Evolutionary conservation across 2,329 filamentous ascomycete genomes (phyloP), one percentile per base, ranked within the genome.

Genomic region (Penicillium rolfsii): DNA sequence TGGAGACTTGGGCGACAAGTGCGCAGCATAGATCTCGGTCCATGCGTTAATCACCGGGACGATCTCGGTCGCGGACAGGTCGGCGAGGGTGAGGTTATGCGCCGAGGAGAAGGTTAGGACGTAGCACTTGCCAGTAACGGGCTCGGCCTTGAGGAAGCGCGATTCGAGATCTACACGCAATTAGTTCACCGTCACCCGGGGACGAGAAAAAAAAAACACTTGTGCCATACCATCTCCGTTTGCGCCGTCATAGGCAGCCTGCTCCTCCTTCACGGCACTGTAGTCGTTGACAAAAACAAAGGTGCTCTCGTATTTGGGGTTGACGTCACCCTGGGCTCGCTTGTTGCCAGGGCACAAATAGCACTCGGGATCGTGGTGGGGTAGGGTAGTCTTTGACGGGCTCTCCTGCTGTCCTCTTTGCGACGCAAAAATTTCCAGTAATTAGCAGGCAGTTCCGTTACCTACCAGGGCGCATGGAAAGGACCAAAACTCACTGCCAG

Each of bases 251-350:
- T 98, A 99, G 52, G 91, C 88, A 33, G 89, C 88, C 77, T 99
- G 95, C 64, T 91, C 84, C 78, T 97, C 93, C 79, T 97, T 97
- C 54, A 99, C 94, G 1, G 95, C 95, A 71, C 92, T 96, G 79
- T 95, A 99, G 76, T 99, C 95, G 72, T 99, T 99, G 68, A 98
- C 90, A 73, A 99, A 99, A 41, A 94, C 89, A 74, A 96, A 98
- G 0, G 93, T 96, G 71, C 87, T 87, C 55, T 90, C 84, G 74
- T 98, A 99, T 57, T 90, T 83, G 1, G 95, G 94, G 71, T 99
- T 99, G 62, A 78, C 76, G 71, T 95, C 92, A 58, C 95, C 95
- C 70, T 92, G 88, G 3, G 95, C 95, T 59, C 95, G 89, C 67
- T 89, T 84, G 76, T 99, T 99, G 40, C 93, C 87, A 1, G 95